Evolutionary conservation across 129 eudicot genomes (phyloP), one percentile per base, ranked within the genome.

Genomic region (Lactuca sativa): DNA sequence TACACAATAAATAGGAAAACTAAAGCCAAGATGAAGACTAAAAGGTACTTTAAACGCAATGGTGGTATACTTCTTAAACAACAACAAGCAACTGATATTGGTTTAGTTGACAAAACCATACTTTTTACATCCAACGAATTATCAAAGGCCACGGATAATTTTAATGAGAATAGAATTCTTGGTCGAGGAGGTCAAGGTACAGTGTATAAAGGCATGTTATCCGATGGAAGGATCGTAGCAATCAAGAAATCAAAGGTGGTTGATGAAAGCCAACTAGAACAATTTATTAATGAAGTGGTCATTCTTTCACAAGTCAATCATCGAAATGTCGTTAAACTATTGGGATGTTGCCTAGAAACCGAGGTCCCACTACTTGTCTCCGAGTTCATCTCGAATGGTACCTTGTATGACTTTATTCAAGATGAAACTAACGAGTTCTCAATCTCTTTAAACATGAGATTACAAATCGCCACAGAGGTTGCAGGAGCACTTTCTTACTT

Each of bases 251-350:
- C 77, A 2, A 60, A 47, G 36, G 14, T 38, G 57, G 76, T 71
- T 10, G 76, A 59, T 43, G 57, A 59, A 71, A 71, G 57, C 57
- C 76, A 71, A 15, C 32, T 72, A 30, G 77, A 72, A 18, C 69
- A 72, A 44, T 72, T 72, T 38, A 72, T 62, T 11, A 72, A 72
- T 17, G 77, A 72, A 61, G 60, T 72, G 14, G 62, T 51, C 34
- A 51, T 72, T 62, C 77, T 72, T 48, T 60, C 77, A 32, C 77
- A 72, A 49, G 53, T 72, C 21, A 61, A 47, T 49, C 77, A 72
- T 10, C 59, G 67, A 43, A 43, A 43, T 43, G 59, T 48, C 61
- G 61, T 17, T 7, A 43, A 3, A 43, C 13, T 43, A 43, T 12
- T 43, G 2, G 49, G 49, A 9, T 43, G 49, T 43, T 43, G 49